A percentile compares a stretch with the other conserved stretches of the same genome.
Conservation (phyloP, 1,284 basidiomycete species). For the Ganoderma lucidum region DNA sequence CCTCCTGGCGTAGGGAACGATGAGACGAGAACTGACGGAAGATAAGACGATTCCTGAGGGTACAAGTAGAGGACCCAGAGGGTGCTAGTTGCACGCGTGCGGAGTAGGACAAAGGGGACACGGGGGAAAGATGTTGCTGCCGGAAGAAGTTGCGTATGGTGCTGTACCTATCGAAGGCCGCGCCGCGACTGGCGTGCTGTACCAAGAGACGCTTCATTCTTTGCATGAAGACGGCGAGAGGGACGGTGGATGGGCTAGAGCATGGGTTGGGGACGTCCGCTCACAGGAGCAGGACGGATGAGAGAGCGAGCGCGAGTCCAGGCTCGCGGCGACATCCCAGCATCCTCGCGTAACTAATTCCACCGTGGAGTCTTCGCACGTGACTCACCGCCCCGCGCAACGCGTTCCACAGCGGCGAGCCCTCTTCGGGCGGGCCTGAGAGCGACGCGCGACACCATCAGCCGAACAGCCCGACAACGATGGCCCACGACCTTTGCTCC, state of each 20-base stretch:
- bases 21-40: constrained; percentile 21
- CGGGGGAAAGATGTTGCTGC: constrained; percentile 39
- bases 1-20: constrained; percentile 10
- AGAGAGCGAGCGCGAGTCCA: constrained; percentile 1
- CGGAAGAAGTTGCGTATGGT: constrained; percentile 60
- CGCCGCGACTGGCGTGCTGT: constrained; percentile 45
- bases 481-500: not conserved
- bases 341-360: constrained; percentile 17
- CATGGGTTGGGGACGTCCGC: constrained; percentile 7
- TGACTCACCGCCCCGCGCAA: constrained; percentile 20
- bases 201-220: constrained; percentile 31
- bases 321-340: not conserved
- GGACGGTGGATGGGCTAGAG: not conserved
- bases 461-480: constrained; percentile 12
- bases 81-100: not conserved
- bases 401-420: constrained; percentile 22
- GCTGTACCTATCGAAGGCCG: constrained; percentile 56
- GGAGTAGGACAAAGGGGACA: constrained; percentile 7
- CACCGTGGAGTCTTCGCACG: constrained; percentile 16
- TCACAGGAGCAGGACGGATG: constrained; percentile 24
- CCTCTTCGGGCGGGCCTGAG: constrained; percentile 13
- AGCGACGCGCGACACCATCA: constrained; percentile 15
- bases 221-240: constrained; percentile 14
- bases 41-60: constrained; percentile 14
- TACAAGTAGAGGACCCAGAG: not conserved